Evolutionary conservation across 202 grass and related monocot species (phyloP).

Genomic region (Setaria italica): DNA sequence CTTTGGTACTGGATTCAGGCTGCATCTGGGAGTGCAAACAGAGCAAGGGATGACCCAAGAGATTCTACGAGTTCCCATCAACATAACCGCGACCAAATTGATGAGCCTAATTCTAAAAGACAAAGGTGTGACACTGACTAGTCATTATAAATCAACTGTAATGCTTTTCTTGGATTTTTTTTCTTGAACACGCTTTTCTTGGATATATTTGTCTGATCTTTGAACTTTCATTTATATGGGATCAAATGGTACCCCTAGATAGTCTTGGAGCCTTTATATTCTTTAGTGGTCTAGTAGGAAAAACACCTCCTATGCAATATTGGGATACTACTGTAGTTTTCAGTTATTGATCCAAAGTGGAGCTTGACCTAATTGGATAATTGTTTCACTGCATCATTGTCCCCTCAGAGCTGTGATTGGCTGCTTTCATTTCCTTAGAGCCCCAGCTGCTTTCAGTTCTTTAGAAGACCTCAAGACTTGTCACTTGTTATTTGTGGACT

Average conservation of each 20-base stretch:
- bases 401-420: not conserved
- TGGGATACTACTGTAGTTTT: not conserved
- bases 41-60: constrained; percentile 52
- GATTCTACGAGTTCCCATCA: constrained; percentile 60
- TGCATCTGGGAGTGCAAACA: constrained; percentile 47
- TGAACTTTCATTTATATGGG: not conserved
- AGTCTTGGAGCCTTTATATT: not conserved
- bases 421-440: not conserved
- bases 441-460: not conserved
- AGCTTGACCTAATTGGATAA: constrained; percentile 1
- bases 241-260: not conserved
- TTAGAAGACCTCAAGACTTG: not conserved
- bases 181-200: not conserved
- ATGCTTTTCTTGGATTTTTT: not conserved
- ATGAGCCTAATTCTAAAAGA: constrained; percentile 83
- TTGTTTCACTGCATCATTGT: not conserved
- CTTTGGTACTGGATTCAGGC: constrained; percentile 45
- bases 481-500: constrained; percentile 6
- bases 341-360: constrained; percentile 8
- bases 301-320: not conserved
- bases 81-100: constrained; percentile 57
- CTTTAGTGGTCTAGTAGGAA: constrained; percentile 13
- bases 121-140: constrained; percentile 56
- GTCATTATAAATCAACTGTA: not conserved
- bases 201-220: constrained; percentile 20